Evolutionary conservation across 495 filamentous ascomycete species (phyloP).

Genomic region (Glutinoglossum americanum): DNA sequence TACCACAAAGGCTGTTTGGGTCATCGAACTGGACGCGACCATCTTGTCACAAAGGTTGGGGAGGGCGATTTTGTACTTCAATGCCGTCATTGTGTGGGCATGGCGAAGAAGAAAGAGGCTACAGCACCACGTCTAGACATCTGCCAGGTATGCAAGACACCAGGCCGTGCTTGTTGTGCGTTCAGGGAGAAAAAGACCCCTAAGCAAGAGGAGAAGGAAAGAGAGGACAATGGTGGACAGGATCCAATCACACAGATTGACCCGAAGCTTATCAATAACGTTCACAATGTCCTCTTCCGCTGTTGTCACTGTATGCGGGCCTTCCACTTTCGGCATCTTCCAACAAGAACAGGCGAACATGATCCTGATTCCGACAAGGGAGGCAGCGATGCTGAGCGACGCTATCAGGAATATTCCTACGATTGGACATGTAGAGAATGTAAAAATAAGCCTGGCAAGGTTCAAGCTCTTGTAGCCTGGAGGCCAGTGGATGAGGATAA

Average conservation of each 20-base stretch:
- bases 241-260: slow-evolving; percentile 52
- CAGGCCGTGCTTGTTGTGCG: slow-evolving; percentile 39
- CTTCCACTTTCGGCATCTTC: slow-evolving; percentile 68
- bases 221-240: slow-evolving; percentile 50
- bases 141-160: slow-evolving; percentile 45
- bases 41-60: slow-evolving; percentile 81
- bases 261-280: slow-evolving; percentile 45
- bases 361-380: slow-evolving; percentile 20
- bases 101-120: slow-evolving; percentile 39
- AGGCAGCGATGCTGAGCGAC: slow-evolving; percentile 17
- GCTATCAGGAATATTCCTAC: slow-evolving; percentile 37
- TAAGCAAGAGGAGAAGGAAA: slow-evolving; percentile 60
- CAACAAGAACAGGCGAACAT: slow-evolving; percentile 14
- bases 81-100: slow-evolving; percentile 63
- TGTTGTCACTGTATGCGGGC: slow-evolving; percentile 56
- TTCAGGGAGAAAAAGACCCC: slow-evolving; percentile 49
- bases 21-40: slow-evolving; percentile 46
- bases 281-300: slow-evolving; percentile 57
- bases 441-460: slow-evolving; percentile 29
- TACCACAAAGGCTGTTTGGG: slow-evolving; percentile 75
- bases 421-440: slow-evolving; percentile 67
- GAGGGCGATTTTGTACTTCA: slow-evolving; percentile 67
- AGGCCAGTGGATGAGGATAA: slow-evolving; percentile 34
- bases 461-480: slow-evolving; percentile 69
- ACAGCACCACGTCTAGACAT: slow-evolving; percentile 42